Evolutionary conservation across 2,329 filamentous ascomycete genomes (phyloP), one percentile per base, ranked within the genome.

Genomic region (Hypoxylon sp.): DNA sequence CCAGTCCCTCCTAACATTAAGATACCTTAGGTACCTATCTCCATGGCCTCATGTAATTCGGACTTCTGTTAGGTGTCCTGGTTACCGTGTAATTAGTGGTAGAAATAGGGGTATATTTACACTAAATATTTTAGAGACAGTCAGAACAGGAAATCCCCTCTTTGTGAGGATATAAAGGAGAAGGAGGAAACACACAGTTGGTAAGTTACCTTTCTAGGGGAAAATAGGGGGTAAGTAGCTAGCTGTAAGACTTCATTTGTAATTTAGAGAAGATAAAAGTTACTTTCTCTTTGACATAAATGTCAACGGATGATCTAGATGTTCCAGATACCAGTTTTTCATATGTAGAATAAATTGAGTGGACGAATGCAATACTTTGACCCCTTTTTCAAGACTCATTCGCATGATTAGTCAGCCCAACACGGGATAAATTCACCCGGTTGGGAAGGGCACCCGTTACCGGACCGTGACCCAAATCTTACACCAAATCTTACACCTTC

Each of bases 371-470:
- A 4, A 11, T 31, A 35, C 50, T 22, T 24, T 11, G 14, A 54
- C 35, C 24, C 35, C 37, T 13, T 17, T 53, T 39, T 58, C 1
- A 2, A 5, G 19, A 14, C 37, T 19, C 1, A 14, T 37, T 31
- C 3, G 4, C 3, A 3, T 44, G 48, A 24, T 60, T 52, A 60
- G 57, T 60, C 57, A 60, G 47, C 48, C 26, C 8, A 17, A 48
- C 57, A 60, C 57, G 57, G 35, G 14, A 51, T 24, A 22, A 22
- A 59, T 51, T 60, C 33, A 51, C 31, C 57, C 57, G 35, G 57
- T 5, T 11, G 19, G 19, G 19, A 22, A 22, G 19, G 19, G 19
- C 19, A 22, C 19, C 52, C 50, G 50, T 39, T 35, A 53, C 50
- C 33, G 47, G 47, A 31, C 29, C 5, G 29, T 5, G 6, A 9